Base-by-base conservation (phyloP, 1,284 basidiomycete species). In the Ustilago esculenta region DNA sequence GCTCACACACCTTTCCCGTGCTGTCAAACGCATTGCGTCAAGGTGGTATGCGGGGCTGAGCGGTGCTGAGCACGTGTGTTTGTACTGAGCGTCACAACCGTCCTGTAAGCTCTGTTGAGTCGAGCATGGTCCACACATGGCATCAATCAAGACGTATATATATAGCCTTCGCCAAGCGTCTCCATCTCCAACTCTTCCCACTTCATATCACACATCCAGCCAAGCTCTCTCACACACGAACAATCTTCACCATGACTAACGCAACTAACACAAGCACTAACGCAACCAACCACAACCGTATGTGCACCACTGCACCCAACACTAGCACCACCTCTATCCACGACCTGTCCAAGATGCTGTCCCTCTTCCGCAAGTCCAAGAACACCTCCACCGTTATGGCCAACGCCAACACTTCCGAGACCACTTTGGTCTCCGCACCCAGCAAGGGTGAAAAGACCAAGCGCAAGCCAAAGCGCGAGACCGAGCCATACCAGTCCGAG, bases 371-470 rank as follows among this genome's bases (percentile, higher is more conserved):
- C 53, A 67, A 58, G 52, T 20, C 40, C 51, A 61, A 49, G 34
- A 36, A 49, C 36, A 36, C 45, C 23, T 21, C 29, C 15, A 44
- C 46, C n/a, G 51, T 57, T 14, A 68, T 48, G 53, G 24, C 40
- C 37, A 45, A 55, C 43, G 37, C 58, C 69, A 72, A 57, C 47
- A 47, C 27, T 9, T 68, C 58, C 39, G 66, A 61, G 42, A 64
- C 59, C 5, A 67, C 57, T 10, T 45, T 68, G 17, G 58, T 63
- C 40, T 44, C 44, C 35, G n/a, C 27, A 4, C 6, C 44, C 6
- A 23, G 30, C 6, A 30, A 15, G 12, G n/a, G n/a, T 1, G 18
- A 36, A 18, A 3, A 17, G 17, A 4, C 12, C 14, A 44, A 52
- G 43, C 40, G 48, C 21, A 66, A 59, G 39, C 32, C 42, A 40